Conservation (phyloP, 2,329 filamentous ascomycete species). For the Huntiella bhutanensis region DNA sequence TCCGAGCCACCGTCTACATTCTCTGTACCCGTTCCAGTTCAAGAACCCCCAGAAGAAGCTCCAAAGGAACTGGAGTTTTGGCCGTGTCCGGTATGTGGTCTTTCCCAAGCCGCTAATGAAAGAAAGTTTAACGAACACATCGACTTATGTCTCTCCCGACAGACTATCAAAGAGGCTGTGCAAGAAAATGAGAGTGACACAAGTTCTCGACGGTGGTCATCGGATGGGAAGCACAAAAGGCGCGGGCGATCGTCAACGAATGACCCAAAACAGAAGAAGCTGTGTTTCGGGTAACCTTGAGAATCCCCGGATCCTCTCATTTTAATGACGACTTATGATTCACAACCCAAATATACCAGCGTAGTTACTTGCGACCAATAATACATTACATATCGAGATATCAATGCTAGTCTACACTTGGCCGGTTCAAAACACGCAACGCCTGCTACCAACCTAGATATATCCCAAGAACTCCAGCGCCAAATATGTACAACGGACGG, state of each 20-base stretch:
- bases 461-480: too few species aligned
- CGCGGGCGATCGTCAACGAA: conserved; percentile 12
- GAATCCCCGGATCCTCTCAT: too few species aligned
- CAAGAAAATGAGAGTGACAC: conserved; percentile 25
- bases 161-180: conserved; percentile 70
- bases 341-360: too few species aligned
- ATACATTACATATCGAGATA: too few species aligned
- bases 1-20: too few species aligned
- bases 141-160: conserved; percentile 70
- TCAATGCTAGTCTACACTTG: too few species aligned
- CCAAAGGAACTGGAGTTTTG: conserved; percentile 35
- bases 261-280: conserved; percentile 32
- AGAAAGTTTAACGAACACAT: conserved; percentile 75
- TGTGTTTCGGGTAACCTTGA: conserved; percentile 28
- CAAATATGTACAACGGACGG: too few species aligned
- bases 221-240: conserved; percentile 13
- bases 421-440: too few species aligned
- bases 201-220: conserved; percentile 13
- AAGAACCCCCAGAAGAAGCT: not conserved
- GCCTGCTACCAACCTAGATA: too few species aligned
- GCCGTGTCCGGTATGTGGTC: conserved; percentile 76
- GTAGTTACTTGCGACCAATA: too few species aligned
- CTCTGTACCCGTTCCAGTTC: not conserved
- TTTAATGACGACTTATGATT: too few species aligned
- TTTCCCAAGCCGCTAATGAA: conserved; percentile 58